phyloP scores from a whole-genome alignment of 108 stramenopile genomes.

The Conticribra weissflogii region DNA sequence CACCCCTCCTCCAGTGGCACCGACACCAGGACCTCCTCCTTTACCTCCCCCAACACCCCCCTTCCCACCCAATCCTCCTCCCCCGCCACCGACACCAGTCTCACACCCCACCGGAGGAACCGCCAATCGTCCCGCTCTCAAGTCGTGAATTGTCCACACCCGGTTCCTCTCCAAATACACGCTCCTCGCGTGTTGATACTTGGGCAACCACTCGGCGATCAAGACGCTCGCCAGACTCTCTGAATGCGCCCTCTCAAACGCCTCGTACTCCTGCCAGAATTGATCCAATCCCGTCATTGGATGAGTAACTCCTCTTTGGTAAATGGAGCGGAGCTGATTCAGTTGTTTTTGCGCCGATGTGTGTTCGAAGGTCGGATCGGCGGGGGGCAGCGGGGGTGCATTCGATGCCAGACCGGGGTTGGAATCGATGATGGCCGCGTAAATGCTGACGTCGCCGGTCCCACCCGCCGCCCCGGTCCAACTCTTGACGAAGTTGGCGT shows the following conservation, averaged over 20 bases:
- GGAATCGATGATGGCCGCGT: slow-evolving; percentile 1
- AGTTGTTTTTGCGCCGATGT: slow-evolving; percentile 66
- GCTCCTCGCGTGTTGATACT: slow-evolving; percentile 86
- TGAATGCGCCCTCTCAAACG: slow-evolving; percentile 76
- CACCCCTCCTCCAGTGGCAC: not conserved
- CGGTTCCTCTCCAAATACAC: slow-evolving; percentile 84
- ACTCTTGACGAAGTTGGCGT: slow-evolving; percentile 68
- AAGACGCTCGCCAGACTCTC: slow-evolving; percentile 79
- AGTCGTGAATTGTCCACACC: slow-evolving; percentile 56
- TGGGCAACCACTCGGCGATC: slow-evolving; percentile 72
- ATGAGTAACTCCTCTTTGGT: slow-evolving; percentile 76
- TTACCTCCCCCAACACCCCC: not conserved
- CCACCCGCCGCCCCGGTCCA: slow-evolving; percentile 39
- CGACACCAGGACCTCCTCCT: not conserved
- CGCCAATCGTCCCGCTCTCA: slow-evolving; percentile 65
- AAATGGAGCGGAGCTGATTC: slow-evolving; percentile 65
- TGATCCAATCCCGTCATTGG: slow-evolving; percentile 88
- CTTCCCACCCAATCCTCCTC: not conserved
- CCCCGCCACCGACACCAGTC: slow-evolving; percentile 15
- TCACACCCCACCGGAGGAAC: slow-evolving; percentile 64
- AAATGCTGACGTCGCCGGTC: not conserved
- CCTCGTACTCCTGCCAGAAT: slow-evolving; percentile 88
- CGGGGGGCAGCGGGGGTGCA: slow-evolving; percentile 26
- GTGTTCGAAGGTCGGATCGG: slow-evolving; percentile 45
- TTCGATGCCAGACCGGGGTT: not conserved